A percentile compares a stretch with the other conserved stretches of the same genome.
Evolutionary conservation across 2,329 filamentous ascomycete genomes (phyloP).

Genomic region (Colletotrichum somersetense): DNA sequence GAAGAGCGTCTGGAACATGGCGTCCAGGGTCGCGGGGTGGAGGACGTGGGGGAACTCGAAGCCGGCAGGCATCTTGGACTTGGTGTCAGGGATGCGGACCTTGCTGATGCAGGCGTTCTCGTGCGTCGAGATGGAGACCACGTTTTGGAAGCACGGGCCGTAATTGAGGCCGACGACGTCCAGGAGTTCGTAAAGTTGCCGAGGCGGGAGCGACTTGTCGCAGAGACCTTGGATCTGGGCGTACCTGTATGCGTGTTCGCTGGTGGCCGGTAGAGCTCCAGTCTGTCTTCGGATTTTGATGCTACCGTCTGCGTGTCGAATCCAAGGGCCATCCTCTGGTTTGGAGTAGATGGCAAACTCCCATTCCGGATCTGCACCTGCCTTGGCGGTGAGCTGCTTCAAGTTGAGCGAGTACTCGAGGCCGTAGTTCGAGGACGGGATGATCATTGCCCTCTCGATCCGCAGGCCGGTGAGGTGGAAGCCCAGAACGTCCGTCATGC

Average conservation of each 20-base stretch:
- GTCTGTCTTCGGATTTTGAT: slow-evolving; percentile 38
- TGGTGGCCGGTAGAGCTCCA: neutral
- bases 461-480: slow-evolving; percentile 61
- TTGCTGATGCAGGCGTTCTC: slow-evolving; percentile 52
- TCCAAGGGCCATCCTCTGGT: slow-evolving; percentile 48
- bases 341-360: slow-evolving; percentile 63
- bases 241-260: slow-evolving; percentile 43
- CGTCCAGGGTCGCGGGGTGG: slow-evolving; percentile 70
- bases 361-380: slow-evolving; percentile 43
- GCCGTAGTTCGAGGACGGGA: slow-evolving; percentile 60
- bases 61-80: slow-evolving; percentile 63
- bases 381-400: slow-evolving; percentile 46
- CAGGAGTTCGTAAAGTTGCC: slow-evolving; percentile 64
- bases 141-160: slow-evolving; percentile 63
- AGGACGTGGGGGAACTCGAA: slow-evolving; percentile 68
- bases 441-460: slow-evolving; percentile 64
- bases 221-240: slow-evolving; percentile 47
- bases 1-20: slow-evolving; percentile 67
- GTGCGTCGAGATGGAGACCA: slow-evolving; percentile 52
- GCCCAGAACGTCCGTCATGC: slow-evolving; percentile 46
- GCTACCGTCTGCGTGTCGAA: slow-evolving; percentile 41
- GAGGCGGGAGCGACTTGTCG: slow-evolving; percentile 52
- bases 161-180: slow-evolving; percentile 66
- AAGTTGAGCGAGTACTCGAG: slow-evolving; percentile 64
- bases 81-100: slow-evolving; percentile 63